Evolutionary conservation across 208 protist species (phyloP), one percentile per base, ranked within the genome.

Genomic region (Crithidia fasciculata): DNA sequence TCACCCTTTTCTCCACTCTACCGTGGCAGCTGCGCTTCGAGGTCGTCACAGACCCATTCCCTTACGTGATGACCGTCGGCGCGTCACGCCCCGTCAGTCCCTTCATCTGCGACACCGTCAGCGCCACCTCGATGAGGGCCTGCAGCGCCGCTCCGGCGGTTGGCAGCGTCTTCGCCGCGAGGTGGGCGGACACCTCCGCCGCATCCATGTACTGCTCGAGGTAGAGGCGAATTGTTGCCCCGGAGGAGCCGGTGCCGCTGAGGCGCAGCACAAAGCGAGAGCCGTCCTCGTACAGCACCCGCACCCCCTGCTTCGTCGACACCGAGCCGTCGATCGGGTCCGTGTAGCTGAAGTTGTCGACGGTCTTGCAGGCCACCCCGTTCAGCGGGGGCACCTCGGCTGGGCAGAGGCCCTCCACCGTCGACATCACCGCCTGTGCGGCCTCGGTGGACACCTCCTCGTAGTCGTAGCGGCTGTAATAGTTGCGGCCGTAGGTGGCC

Each of bases 401-500:
- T 10, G 81, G 56, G 7, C 28, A 43, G 0, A 71, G 79, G 8
- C 39, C 54, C 40, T 76, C 49, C 4, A 98, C 72, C 15, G 74
- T 76, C 62, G 78, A 76, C 90, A 99, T 97, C 73, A 99, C 91
- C 36, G 84, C 73, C 8, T 94, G 80, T 10, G 97, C 97, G 28
- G 74, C 81, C 4, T 93, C 88, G 3, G 80, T 78, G n/a, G 87
- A 82, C 13, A 99, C 88, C 53, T 92, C 88, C 80, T 99, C 98
- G 83, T 99, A 99, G 76, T 99, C 98, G 83, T 99, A 99, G 50
- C 96, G 88, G 47, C 81, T 81, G 82, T 99, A 99, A 84, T 97
- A 99, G 81, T 99, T 99, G 58, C 98, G 92, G 41, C 98, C 99
- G 80, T 97, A 99, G 52, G 75, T 81, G 28, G 47, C 63, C 98